Base-by-base conservation (phyloP, 2,329 filamentous ascomycete species). In the Fusarium sp. region DNA sequence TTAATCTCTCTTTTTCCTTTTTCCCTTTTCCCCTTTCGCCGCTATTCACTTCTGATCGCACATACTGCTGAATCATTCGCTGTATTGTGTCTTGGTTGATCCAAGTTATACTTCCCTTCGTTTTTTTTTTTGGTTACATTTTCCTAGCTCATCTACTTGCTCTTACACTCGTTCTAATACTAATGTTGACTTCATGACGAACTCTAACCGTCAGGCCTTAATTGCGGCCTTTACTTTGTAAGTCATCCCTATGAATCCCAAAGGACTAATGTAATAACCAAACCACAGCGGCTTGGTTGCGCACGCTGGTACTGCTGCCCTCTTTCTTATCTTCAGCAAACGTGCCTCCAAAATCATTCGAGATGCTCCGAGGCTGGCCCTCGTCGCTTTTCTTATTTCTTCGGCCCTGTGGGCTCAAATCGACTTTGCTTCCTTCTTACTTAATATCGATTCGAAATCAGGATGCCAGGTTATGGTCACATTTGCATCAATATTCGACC, bases 341-440 rank as follows among this genome's bases (percentile, higher is more conserved):
- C 79, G 85, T 79, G 79, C 82, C 73, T 80, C 80, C 62, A 77
- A 82, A 40, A 76, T 86, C 62, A 81, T 85, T 74, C 82, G 83
- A 77, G 84, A 88, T 78, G 84, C 85, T 79, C 82, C 83, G 85
- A 88, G 86, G 86, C 86, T 88, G 85, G 85, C 83, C 85, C 86
- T 88, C 85, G 78, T 83, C 73, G 76, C 79, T 68, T 88, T 87
- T 75, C 81, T 88, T 72, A 63, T 81, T 25, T 79, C 82, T 58
- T 80, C 84, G 30, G 81, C 82, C 67, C 78, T 86, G 48, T 89
- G 87, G 87, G 85, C 85, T 46, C 76, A 84, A 40, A 74, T 81
- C 63, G 82, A 82, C 57, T 88, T 88, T 65, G 76, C 84, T 55
- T 77, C 84, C 27, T 83, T 83, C 23, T 73, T 85, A 53, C 79